A percentile compares a stretch with the other conserved stretches of the same genome.
These are phyloP conservation scores for Zangia roseola DNA, from an alignment of 768 basidiomycete genomes.

Conservation along the genomic window DNA sequence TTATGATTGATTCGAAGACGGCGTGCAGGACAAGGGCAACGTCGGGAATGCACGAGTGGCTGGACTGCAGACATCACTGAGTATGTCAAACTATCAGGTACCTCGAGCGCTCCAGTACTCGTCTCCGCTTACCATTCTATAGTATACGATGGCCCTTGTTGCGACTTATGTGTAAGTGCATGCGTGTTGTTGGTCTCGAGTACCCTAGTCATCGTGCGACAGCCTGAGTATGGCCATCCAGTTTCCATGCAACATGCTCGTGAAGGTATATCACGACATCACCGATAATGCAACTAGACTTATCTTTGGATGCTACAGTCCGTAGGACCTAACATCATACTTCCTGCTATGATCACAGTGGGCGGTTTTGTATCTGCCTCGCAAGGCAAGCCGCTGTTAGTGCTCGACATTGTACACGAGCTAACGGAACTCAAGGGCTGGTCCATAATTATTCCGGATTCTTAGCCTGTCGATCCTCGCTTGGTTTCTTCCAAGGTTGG, in stretches of 20 bases:
- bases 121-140: neutral
- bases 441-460: conserved; percentile 53
- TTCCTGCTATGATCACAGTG: conserved; percentile 58
- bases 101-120: neutral
- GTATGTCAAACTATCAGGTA: conserved; percentile 29
- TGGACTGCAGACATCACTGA: conserved; percentile 53
- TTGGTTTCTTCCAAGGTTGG: conserved; percentile 58
- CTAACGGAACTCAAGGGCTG: conserved; percentile 33
- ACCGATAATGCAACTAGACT: neutral
- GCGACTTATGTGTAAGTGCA: too few relatives aligned
- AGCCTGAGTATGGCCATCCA: conserved; percentile 54
- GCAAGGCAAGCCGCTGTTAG: conserved; percentile 42
- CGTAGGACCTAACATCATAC: conserved; percentile 52
- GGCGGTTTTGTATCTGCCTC: conserved; percentile 66
- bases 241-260: conserved; percentile 56
- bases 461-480: conserved; percentile 44
- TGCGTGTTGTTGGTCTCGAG: too few relatives aligned
- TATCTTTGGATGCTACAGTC: conserved; percentile 13
- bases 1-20: neutral
- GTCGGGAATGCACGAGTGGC: conserved; percentile 62
- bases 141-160: too few relatives aligned
- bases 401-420: neutral
- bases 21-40: conserved; percentile 39
- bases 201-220: neutral
- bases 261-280: conserved; percentile 37